Evolutionary conservation across 1,284 basidiomycete species (phyloP), one percentile per base, ranked within the genome.

Genomic region (Apiotrichum gracile): DNA sequence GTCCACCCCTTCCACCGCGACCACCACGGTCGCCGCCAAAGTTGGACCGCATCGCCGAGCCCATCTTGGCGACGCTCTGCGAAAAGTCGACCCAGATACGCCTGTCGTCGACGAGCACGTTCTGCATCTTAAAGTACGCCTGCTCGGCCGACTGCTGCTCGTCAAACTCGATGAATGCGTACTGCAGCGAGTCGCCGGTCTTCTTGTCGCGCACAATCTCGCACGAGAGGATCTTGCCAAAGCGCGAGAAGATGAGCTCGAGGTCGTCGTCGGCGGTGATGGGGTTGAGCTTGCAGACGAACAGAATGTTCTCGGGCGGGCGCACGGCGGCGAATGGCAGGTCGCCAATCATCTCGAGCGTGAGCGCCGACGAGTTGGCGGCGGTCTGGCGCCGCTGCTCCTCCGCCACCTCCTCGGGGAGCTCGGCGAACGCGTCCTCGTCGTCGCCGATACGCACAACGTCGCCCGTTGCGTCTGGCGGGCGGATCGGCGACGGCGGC

Each of bases 51-150:
- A 77, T 77, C n/a, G 46, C 46, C 21, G 31, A 27, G n/a, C 46
- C 46, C 62, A 82, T 74, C 62, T 80, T 78, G 35, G 78, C 77
- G 8, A 99, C 96, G 27, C 91, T 94, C 79, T 96, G 90, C 3
- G 87, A 90, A 77, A 97, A 97, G 76, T 97, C 93, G 58, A 99
- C 94, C 88, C 94, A 97, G 70, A 99, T 98, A 21, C 96, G 83
- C 35, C 93, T 83, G 74, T 99, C 96, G 71, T 99, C 94, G n/a
- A 99, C 88, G 9, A 99, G 79, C 0, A 98, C 94, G 67, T 97
- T 97, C 73, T 98, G 94, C 94, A 99, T 99, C 75, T 97, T 98
- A 78, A 97, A 93, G 75, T 98, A 99, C 16, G 91, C 94, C 85
- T 91, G 85, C 71, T 98, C 94, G 2, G 94, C 93, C 39, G 91